These are phyloP conservation scores for Hypoxylon sp. DNA, from an alignment of 2,329 filamentous ascomycete species.

Conservation along the genomic window DNA sequence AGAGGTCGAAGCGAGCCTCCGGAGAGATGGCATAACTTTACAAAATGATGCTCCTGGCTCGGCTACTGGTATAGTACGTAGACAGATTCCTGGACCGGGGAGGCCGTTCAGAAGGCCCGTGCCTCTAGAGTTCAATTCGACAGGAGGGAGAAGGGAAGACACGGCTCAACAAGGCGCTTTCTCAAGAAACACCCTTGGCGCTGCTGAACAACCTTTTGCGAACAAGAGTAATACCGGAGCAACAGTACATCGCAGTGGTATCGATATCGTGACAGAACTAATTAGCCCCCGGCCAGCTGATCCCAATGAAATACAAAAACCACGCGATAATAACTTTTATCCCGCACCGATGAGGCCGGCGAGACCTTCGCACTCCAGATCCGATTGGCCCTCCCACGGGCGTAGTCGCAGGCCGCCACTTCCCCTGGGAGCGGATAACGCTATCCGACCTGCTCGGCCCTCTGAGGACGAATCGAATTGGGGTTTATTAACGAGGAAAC, in stretches of 20 bases:
- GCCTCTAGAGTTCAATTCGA: background rate
- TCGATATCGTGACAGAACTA: background rate
- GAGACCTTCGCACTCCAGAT: background rate
- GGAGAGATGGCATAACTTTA: constrained; percentile 36
- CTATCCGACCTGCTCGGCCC: background rate
- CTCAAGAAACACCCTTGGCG: background rate
- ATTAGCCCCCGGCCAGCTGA: background rate
- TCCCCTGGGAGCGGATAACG: constrained; percentile 4
- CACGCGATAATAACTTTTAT: background rate
- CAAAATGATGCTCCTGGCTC: background rate
- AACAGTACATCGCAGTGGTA: background rate
- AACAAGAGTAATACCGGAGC: background rate
- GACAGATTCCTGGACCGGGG: too few species aligned
- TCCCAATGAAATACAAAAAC: background rate
- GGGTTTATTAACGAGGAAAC: constrained; percentile 43
- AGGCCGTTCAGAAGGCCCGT: background rate
- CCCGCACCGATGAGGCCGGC: background rate
- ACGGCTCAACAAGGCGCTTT: background rate
- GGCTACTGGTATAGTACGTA: background rate
- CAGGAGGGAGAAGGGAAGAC: background rate
- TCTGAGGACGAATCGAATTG: constrained; percentile 24
- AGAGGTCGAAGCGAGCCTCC: constrained; percentile 38
- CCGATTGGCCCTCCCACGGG: background rate
- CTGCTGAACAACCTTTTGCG: background rate
- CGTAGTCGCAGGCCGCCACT: background rate